These are phyloP conservation scores for Tausonia pullulans DNA, from an alignment of 1,284 basidiomycete genomes.

Conservation along the genomic window DNA sequence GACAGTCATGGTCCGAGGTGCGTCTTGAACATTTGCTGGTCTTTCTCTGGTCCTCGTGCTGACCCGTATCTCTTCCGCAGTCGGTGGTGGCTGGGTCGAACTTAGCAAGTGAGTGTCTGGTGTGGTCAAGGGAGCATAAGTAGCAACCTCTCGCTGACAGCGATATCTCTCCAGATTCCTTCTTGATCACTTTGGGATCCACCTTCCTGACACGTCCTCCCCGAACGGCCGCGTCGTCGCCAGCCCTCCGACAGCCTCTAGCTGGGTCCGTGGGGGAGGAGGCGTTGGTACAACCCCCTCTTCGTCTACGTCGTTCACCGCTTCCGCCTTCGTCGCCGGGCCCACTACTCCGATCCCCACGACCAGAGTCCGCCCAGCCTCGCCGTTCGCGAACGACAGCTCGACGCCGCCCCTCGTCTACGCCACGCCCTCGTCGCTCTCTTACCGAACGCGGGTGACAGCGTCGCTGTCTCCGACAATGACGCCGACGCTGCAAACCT, in stretches of 20 bases:
- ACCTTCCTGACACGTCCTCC: constrained; percentile 50
- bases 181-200: constrained; percentile 68
- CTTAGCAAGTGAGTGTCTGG: constrained; percentile 57
- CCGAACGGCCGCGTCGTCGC: constrained; percentile 39
- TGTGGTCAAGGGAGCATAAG: background rate
- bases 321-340: background rate
- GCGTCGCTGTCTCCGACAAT: background rate
- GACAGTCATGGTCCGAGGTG: constrained; percentile 74
- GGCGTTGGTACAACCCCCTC: constrained; percentile 23
- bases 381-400: constrained; percentile 16
- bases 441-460: background rate
- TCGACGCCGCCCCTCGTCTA: constrained; percentile 1
- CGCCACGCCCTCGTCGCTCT: background rate
- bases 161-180: constrained; percentile 57
- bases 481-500: constrained; percentile 5
- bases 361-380: background rate
- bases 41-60: background rate
- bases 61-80: constrained; percentile 24
- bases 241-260: constrained; percentile 35
- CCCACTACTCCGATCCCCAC: background rate
- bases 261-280: constrained; percentile 22
- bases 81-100: constrained; percentile 89
- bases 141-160: background rate
- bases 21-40: background rate
- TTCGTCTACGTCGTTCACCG: constrained; percentile 2